Base-by-base conservation (phyloP, 176 grass and related monocot species). In the Cenchrus americanus region DNA sequence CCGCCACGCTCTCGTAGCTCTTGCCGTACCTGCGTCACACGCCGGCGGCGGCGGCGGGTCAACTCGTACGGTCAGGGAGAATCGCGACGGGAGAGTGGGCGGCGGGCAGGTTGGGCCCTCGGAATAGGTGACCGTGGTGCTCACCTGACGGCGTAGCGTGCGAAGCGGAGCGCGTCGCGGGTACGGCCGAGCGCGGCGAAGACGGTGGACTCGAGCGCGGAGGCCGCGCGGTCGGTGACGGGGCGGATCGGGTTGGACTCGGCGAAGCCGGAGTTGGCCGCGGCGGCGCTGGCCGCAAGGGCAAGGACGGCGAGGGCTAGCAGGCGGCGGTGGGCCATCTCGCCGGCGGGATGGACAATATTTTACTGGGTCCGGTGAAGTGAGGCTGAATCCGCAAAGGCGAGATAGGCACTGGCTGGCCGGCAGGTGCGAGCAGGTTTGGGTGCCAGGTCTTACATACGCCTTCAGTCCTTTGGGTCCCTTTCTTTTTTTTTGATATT, bases 231-330 rank as follows among this genome's bases (percentile, higher is more conserved):
- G 53, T 96, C 96, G 32, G 91, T 94, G 66, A 96, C 91, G 62
- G 89, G 73, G 27, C 73, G 96, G 89, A 99, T 96, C 66, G 75
- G 89, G 89, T 94, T 94, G 68, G 88, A 82, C 41, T 92, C 90
- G 12, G 47, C 43, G 89, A 87, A 94, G 69, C 9, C 24, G 47
- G 78, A 79, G 8, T 60, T 66, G 13, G 74, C 59, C 34, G 53
- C 75, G 27, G 47, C 34, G 19, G 90, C 60, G 15, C 58, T 59
- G 80, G 67, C 69, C 49, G 86, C 42, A 44, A 88, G 66, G 77
- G 37, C 34, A 66, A 69, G 48, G 76, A 59, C 82, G 65, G 71
- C 75, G 80, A 91, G 80, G 89, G 90, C 34, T 87, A 84, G n/a
- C 21, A 86, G 19, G 64, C 57, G 21, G 74, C 41, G 66, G 81